A percentile compares a stretch with the other conserved stretches of the same genome.
Evolutionary conservation across 257 asterid species (phyloP).

Genomic region (Nicotiana obtusifolia): DNA sequence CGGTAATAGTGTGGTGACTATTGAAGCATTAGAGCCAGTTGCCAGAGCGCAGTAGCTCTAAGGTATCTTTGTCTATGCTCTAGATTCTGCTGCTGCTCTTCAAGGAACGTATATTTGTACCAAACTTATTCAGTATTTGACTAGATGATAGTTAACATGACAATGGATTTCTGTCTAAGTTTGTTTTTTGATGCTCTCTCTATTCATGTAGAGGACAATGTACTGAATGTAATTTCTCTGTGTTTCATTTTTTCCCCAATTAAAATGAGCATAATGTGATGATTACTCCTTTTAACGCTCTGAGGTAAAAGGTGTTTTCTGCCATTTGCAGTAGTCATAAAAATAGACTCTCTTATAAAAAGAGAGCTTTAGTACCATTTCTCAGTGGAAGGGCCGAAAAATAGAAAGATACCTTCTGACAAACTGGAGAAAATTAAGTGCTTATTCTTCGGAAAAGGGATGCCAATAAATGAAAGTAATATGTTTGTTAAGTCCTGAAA

Average conservation of each 20-base stretch:
- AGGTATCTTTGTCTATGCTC: not conserved
- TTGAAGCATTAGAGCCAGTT: slow-evolving; percentile 88
- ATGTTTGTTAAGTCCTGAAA: too few relatives aligned
- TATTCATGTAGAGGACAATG: not conserved
- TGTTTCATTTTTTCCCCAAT: not conserved
- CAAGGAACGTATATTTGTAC: not conserved
- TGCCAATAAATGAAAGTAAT: too few relatives aligned
- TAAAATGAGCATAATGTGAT: not conserved
- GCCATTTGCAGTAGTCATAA: too few relatives aligned
- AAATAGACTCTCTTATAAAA: too few relatives aligned
- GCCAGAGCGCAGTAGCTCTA: slow-evolving; percentile 20
- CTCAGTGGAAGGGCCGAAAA: too few relatives aligned
- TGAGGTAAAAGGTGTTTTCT: not conserved
- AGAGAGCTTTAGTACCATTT: too few relatives aligned
- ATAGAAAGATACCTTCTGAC: too few relatives aligned
- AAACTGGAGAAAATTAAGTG: too few relatives aligned
- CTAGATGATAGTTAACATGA: not conserved
- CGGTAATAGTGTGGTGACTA: slow-evolving; percentile 88
- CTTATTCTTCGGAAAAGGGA: too few relatives aligned
- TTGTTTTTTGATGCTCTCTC: not conserved
- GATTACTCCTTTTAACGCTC: not conserved
- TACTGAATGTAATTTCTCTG: not conserved
- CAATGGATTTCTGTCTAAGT: not conserved
- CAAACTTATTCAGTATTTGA: not conserved
- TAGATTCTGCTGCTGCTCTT: not conserved